These are phyloP conservation scores for Rauvolfia tetraphylla DNA, from an alignment of 257 asterid species.

Conservation along the genomic window DNA sequence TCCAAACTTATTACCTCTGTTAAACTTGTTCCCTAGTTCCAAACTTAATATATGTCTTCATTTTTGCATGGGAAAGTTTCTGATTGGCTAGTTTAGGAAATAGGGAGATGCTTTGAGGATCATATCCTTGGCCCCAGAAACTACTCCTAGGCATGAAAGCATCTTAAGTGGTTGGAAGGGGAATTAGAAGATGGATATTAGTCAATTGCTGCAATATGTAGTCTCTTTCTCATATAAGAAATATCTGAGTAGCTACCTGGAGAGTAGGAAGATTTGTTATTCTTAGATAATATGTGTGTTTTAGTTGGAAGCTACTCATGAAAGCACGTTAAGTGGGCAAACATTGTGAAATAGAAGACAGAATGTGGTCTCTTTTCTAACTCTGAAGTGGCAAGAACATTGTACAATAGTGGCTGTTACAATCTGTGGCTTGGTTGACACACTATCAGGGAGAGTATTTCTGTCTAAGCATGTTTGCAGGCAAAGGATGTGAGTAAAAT, in stretches of 20 bases:
- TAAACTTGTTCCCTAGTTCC: no score
- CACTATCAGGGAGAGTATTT: neutral
- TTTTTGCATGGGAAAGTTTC: no score
- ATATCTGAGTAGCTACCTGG: neutral
- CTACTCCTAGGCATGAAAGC: neutral
- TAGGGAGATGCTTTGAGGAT: no score
- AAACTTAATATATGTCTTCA: no score
- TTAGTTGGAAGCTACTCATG: neutral
- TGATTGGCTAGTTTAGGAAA: no score
- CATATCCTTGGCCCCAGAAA: no score
- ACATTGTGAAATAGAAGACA: neutral
- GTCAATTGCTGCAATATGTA: neutral
- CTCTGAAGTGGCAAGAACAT: neutral
- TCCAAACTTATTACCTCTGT: no score
- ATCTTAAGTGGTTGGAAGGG: neutral
- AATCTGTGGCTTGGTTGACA: neutral
- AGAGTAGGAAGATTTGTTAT: neutral
- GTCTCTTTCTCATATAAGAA: neutral
- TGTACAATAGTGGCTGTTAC: neutral
- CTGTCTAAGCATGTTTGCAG: neutral
- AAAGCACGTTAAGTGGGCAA: neutral
- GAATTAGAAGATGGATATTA: neutral
- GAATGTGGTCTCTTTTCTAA: neutral
- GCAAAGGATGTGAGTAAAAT: neutral
- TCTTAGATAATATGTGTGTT: no score